phyloP scores from a whole-genome alignment of 2,329 filamentous ascomycete species.

The Botrytis sinoallii region DNA sequence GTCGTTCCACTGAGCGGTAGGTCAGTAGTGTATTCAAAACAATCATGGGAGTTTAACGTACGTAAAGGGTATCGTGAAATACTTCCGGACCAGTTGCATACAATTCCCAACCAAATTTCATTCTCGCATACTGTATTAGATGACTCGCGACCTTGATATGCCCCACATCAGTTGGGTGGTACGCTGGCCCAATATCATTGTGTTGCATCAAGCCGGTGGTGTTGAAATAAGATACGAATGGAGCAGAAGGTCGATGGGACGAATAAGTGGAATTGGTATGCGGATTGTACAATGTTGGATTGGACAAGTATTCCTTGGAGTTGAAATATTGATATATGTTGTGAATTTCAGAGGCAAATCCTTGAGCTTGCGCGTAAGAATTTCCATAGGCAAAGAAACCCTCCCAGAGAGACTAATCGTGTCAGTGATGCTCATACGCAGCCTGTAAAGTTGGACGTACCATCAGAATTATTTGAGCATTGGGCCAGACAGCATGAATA shows the following conservation, averaged over 20 bases:
- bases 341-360: slow-evolving; percentile 50
- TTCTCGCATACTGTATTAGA: slow-evolving; percentile 54
- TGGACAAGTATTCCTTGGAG: slow-evolving; percentile 42
- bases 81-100: slow-evolving; percentile 54
- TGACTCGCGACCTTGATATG: slow-evolving; percentile 60
- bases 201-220: slow-evolving; percentile 59
- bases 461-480: slow-evolving; percentile 45
- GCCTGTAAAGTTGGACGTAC: slow-evolving; percentile 44
- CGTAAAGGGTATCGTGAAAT: slow-evolving; percentile 47
- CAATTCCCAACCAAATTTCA: slow-evolving; percentile 55
- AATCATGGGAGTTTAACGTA: not conserved
- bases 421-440: slow-evolving; percentile 16
- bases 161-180: slow-evolving; percentile 59
- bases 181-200: slow-evolving; percentile 57
- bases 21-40: not conserved
- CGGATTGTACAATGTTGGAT: slow-evolving; percentile 43
- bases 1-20: slow-evolving; percentile 6
- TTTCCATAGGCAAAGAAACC: slow-evolving; percentile 51
- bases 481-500: slow-evolving; percentile 46
- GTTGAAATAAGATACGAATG: slow-evolving; percentile 60
- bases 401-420: slow-evolving; percentile 49
- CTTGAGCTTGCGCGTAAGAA: slow-evolving; percentile 46
- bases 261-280: slow-evolving; percentile 40
- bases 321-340: slow-evolving; percentile 53
- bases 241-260: slow-evolving; percentile 33